Conservation (phyloP, 73 alveolate species). For the Breviolum minutum region DNA sequence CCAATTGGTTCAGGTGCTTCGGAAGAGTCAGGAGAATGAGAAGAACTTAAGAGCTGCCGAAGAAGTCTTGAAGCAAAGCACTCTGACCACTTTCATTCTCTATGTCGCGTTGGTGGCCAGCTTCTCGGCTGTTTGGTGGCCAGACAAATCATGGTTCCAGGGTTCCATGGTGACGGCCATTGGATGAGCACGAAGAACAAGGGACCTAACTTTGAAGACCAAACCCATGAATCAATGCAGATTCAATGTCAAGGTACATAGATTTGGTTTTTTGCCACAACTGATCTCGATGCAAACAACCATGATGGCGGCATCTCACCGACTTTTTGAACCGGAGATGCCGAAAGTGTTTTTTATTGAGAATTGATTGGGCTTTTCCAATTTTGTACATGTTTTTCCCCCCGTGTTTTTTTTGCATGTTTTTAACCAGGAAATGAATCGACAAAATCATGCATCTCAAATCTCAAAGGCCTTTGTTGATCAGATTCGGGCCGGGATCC, state of each 20-base stretch:
- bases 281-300: too few relatives aligned
- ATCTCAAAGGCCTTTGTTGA: too few relatives aligned
- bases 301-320: too few relatives aligned
- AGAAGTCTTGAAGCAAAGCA: background rate
- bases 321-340: too few relatives aligned
- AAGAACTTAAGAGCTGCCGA: background rate
- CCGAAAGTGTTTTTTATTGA: background rate
- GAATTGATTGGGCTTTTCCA: background rate
- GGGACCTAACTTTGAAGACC: background rate
- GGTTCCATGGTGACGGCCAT: background rate
- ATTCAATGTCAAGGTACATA: background rate
- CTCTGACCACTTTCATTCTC: slow-evolving; percentile 25
- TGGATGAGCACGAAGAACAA: background rate
- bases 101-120: slow-evolving; percentile 5
- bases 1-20: background rate
- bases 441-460: background rate
- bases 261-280: background rate
- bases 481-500: background rate
- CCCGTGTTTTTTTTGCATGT: too few relatives aligned
- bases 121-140: background rate
- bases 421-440: background rate
- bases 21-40: slow-evolving; percentile 2
- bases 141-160: background rate
- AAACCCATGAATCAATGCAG: background rate
- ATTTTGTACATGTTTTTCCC: background rate